phyloP scores from a whole-genome alignment of 1,139 yeast species.

The Yamadazyma atlantica region DNA sequence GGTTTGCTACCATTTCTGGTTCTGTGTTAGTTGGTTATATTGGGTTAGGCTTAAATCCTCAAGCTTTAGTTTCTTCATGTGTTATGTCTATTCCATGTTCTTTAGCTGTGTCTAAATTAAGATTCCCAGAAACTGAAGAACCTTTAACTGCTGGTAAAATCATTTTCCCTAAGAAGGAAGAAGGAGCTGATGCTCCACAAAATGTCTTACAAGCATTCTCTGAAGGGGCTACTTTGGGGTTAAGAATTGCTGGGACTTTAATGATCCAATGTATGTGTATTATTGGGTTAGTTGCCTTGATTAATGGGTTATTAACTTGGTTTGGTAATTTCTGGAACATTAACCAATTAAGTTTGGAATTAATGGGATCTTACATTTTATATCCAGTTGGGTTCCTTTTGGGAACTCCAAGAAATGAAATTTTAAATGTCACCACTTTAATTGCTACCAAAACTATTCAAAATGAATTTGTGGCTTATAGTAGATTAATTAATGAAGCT shows the following conservation, averaged over 20 bases:
- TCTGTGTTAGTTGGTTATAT: slow-evolving; percentile 66
- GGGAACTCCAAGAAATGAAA: slow-evolving; percentile 60
- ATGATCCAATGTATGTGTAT: slow-evolving; percentile 63
- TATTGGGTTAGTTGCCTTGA: slow-evolving; percentile 59
- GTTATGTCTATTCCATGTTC: slow-evolving; percentile 74
- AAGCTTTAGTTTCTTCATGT: slow-evolving; percentile 65
- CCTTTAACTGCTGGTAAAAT: slow-evolving; percentile 53
- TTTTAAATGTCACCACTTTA: slow-evolving; percentile 50
- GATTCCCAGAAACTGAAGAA: slow-evolving; percentile 62
- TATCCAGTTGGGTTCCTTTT: slow-evolving; percentile 63
- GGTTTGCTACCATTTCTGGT: slow-evolving; percentile 68
- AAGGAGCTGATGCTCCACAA: slow-evolving; percentile 42
- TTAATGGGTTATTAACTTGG: slow-evolving; percentile 61
- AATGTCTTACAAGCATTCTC: slow-evolving; percentile 67
- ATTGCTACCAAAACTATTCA: slow-evolving; percentile 62
- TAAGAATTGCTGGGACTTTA: slow-evolving; percentile 60
- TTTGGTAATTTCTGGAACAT: slow-evolving; percentile 68
- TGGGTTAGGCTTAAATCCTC: slow-evolving; percentile 63
- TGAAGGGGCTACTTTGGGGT: slow-evolving; percentile 62
- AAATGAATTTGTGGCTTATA: slow-evolving; percentile 64
- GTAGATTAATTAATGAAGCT: slow-evolving; percentile 38
- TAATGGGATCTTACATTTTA: slow-evolving; percentile 57
- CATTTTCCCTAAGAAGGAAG: slow-evolving; percentile 44
- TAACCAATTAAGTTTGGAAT: slow-evolving; percentile 49
- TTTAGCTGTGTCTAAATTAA: slow-evolving; percentile 60